Percentiles rank a stretch among this genome's conserved stretches.
These are phyloP conservation scores for Pisolithus albus DNA, from an alignment of 768 basidiomycete species.

Conservation along the genomic window DNA sequence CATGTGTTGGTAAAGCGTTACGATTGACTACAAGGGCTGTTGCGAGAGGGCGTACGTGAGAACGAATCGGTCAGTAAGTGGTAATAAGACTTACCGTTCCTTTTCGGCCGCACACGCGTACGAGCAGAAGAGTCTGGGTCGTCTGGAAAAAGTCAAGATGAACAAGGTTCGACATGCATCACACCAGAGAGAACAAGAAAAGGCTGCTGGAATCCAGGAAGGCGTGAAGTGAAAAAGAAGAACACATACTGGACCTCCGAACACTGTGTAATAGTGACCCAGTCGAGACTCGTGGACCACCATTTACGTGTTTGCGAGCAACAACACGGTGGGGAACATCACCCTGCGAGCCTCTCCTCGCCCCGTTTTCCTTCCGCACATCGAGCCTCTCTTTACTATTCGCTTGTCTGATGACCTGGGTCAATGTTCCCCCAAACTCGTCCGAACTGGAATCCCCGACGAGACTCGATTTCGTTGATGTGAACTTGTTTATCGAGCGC, in stretches of 20 bases:
- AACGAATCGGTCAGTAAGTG: neutral
- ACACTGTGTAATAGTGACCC: constrained; percentile 9
- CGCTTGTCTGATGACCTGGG: constrained; percentile 11
- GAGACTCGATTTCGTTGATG: neutral
- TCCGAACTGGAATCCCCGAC: constrained; percentile 13
- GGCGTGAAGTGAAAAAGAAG: neutral
- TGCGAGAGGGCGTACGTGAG: neutral
- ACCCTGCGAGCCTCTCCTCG: too few relatives aligned
- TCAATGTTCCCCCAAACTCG: constrained; percentile 4
- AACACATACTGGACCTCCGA: constrained; percentile 17
- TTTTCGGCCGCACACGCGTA: constrained; percentile 12
- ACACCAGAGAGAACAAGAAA: neutral
- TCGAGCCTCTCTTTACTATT: constrained; percentile 5
- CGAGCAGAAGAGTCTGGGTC: constrained; percentile 7
- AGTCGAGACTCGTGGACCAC: constrained; percentile 8
- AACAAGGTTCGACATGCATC: neutral
- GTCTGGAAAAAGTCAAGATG: neutral
- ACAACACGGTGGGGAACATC: neutral
- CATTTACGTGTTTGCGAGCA: neutral
- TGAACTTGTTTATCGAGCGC: neutral
- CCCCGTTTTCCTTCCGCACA: neutral
- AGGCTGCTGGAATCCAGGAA: neutral
- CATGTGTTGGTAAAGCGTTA: constrained; percentile 1
- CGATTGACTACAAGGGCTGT: constrained; percentile 12
- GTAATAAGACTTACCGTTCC: constrained; percentile 9